Conservation (phyloP, 495 filamentous ascomycete species). For the Sporormia fimetaria region DNA sequence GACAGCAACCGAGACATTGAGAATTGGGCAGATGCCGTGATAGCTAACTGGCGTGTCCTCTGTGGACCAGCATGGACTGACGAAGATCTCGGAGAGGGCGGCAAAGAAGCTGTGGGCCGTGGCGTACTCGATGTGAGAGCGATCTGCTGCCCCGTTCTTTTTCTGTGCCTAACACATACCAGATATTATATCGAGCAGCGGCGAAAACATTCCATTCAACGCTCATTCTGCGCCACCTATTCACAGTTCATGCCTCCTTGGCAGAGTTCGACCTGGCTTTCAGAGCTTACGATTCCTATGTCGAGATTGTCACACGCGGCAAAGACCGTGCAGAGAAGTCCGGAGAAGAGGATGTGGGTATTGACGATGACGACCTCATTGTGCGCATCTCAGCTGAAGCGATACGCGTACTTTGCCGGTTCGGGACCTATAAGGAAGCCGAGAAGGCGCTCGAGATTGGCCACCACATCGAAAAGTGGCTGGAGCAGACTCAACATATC, state of each 20-base stretch:
- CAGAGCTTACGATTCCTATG: slow-evolving; percentile 77
- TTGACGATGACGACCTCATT: slow-evolving; percentile 66
- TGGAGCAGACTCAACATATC: slow-evolving; percentile 36
- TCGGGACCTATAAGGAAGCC: slow-evolving; percentile 59
- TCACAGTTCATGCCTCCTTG: slow-evolving; percentile 71
- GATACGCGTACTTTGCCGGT: slow-evolving; percentile 67
- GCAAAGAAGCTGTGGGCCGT: slow-evolving; percentile 56
- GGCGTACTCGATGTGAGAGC: slow-evolving; percentile 57
- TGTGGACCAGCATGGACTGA: slow-evolving; percentile 64
- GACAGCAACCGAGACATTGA: slow-evolving; percentile 65
- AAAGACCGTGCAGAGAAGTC: slow-evolving; percentile 71
- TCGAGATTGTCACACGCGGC: slow-evolving; percentile 69
- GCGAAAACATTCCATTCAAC: slow-evolving; percentile 92
- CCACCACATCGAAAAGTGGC: slow-evolving; percentile 52
- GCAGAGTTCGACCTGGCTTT: slow-evolving; percentile 83
- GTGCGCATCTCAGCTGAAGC: slow-evolving; percentile 67
- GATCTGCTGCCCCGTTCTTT: background rate
- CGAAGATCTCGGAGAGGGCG: slow-evolving; percentile 66
- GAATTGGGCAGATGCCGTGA: slow-evolving; percentile 64
- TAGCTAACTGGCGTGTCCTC: slow-evolving; percentile 72
- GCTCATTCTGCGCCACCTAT: slow-evolving; percentile 71
- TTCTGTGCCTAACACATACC: background rate
- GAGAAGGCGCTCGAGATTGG: slow-evolving; percentile 64
- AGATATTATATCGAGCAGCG: slow-evolving; percentile 77
- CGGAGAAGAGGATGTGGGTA: slow-evolving; percentile 54